Conservation (phyloP, 2,329 filamentous ascomycete genomes). For the Scedosporium boydii region DNA sequence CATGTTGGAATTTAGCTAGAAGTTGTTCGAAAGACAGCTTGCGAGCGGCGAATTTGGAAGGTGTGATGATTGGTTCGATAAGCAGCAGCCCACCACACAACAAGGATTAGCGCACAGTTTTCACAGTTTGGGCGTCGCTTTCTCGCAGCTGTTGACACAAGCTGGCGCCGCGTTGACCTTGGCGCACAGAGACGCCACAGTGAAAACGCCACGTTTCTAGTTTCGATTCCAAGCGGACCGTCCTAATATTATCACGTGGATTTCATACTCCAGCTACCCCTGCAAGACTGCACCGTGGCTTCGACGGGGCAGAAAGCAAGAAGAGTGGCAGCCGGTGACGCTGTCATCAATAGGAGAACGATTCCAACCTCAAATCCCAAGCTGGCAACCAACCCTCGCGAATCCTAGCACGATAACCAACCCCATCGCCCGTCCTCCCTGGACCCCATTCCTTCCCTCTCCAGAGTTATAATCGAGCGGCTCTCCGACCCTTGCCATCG, state of each 20-base stretch:
- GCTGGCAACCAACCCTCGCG: neutral
- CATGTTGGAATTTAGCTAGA: neutral
- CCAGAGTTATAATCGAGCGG: no score
- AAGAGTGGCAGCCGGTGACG: neutral
- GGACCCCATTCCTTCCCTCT: neutral
- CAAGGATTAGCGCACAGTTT: neutral
- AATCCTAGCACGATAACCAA: conserved; percentile 1
- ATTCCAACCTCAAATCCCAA: neutral
- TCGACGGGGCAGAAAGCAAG: neutral
- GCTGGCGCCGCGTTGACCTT: neutral
- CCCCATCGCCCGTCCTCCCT: neutral
- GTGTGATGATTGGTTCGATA: neutral
- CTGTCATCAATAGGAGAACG: neutral
- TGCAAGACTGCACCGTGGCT: no score
- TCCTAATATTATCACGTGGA: neutral
- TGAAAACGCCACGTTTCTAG: neutral
- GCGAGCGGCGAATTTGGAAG: neutral
- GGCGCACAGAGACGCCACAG: neutral
- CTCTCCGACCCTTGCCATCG: no score
- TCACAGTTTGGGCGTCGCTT: neutral
- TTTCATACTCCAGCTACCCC: neutral
- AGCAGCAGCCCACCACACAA: neutral
- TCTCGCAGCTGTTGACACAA: neutral
- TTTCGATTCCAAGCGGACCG: no score
- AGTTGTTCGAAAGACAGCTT: neutral